Conservation (phyloP, 306 rosid genomes). For the Argentina anserina region DNA sequence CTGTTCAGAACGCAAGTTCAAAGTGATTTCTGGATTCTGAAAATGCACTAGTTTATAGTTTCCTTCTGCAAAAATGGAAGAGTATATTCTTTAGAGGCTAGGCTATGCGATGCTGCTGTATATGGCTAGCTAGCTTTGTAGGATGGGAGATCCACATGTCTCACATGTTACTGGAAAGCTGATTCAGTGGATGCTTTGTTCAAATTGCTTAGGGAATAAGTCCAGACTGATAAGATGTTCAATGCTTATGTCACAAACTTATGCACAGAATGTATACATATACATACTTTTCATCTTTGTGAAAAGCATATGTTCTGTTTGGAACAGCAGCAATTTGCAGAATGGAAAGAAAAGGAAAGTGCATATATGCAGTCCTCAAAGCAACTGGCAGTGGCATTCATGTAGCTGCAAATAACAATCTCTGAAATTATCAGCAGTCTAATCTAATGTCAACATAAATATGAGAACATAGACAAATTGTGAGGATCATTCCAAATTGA, state of each 20-base stretch:
- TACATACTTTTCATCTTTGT: constrained; percentile 29
- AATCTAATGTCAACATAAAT: constrained; percentile 47
- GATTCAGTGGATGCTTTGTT: constrained; percentile 4
- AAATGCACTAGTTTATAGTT: not conserved
- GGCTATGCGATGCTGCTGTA: not conserved
- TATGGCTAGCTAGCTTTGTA: not conserved
- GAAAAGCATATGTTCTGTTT: constrained; percentile 27
- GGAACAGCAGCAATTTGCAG: not conserved
- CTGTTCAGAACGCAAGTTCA: constrained; percentile 1
- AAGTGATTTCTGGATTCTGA: not conserved
- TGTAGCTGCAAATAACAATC: constrained; percentile 34
- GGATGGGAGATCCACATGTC: not conserved
- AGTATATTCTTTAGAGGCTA: not conserved
- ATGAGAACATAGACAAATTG: constrained; percentile 48
- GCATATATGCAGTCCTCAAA: constrained; percentile 23
- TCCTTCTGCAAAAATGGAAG: not conserved
- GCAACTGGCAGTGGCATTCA: constrained; percentile 35
- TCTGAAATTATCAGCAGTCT: constrained; percentile 31
- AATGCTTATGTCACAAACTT: constrained; percentile 40
- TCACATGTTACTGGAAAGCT: not conserved
- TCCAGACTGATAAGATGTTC: constrained; percentile 43
- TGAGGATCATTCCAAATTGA: constrained; percentile 41
- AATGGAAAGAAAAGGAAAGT: constrained; percentile 3
- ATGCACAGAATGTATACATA: constrained; percentile 27
- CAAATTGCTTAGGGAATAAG: constrained; percentile 32